Evolutionary conservation across 2,329 filamentous ascomycete genomes (phyloP), one percentile per base, ranked within the genome.

Genomic region (Nannizziopsis barbatae): DNA sequence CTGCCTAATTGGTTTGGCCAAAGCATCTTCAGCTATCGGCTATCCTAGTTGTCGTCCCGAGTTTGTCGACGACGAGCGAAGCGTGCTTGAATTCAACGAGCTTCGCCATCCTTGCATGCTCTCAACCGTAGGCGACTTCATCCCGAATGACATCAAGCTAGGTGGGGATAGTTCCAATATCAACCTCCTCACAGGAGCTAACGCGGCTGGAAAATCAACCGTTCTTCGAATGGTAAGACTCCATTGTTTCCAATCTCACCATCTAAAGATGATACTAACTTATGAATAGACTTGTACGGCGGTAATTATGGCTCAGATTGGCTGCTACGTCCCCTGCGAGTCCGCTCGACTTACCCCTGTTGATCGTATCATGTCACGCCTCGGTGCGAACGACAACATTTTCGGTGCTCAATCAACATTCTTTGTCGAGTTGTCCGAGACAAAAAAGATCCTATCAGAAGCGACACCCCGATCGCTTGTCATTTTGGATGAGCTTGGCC

Each of bases 311-410:
- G 92, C 92, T 0, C 92, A 98, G 62, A 84, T 98, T 27, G 92
- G 92, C 48, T 95, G 90, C 65, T 84, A 94, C 57, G 80, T 98
- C 1, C 92, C 92, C 1, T 89, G 87, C 51, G 73, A 76, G 14
- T 86, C 81, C 2, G 92, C 92, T 1, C 80, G 76, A 2, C 75
- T 98, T 39, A 96, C 90, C 0, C 90, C 92, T 0, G 81, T 94
- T 2, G 92, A 98, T 63, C 86, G 92, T 47, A 96, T 98, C 72
- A 98, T 98, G 92, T 96, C 90, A 8, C 86, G 92, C 40, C 79
- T 98, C 0, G 92, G 92, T 8, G 92, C 92, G 42, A 95, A 96
- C 60, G 92, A 98, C 77, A 96, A 96, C 66, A 98, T 98, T 58
- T 96, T 98, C 62, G 92, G 90, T 1, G 86, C 90, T 0, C 92